These are phyloP conservation scores for Debaryomyces nepalensis DNA, from an alignment of 1,139 yeast species.

Conservation along the genomic window DNA sequence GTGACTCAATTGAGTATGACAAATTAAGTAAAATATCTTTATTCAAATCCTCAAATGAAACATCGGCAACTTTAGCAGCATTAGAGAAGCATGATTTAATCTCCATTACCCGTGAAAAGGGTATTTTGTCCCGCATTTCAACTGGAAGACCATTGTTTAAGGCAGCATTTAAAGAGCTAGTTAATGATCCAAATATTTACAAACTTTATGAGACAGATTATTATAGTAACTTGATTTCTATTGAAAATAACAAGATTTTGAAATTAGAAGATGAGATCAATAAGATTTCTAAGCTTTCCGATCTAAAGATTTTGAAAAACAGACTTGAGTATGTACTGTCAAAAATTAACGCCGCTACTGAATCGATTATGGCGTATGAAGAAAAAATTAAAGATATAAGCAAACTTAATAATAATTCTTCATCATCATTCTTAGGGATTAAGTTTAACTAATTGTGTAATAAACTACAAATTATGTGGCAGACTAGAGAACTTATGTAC, in stretches of 20 bases:
- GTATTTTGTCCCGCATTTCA: conserved; percentile 64
- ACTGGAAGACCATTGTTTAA: conserved; percentile 87
- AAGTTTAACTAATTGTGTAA: conserved; percentile 12
- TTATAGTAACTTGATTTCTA: conserved; percentile 54
- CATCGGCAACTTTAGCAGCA: conserved; percentile 57
- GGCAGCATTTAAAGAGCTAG: conserved; percentile 76
- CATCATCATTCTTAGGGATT: conserved; percentile 19
- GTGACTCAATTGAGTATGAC: conserved; percentile 50
- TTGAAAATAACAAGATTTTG: conserved; percentile 67
- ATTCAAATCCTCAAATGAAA: conserved; percentile 62
- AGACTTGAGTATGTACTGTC: conserved; percentile 68
- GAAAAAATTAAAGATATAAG: conserved; percentile 27
- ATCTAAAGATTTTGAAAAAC: conserved; percentile 55
- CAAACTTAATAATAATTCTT: conserved; percentile 11
- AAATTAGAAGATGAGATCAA: conserved; percentile 73
- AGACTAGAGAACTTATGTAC: no score
- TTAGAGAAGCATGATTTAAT: conserved; percentile 83
- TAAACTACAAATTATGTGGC: no score
- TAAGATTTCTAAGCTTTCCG: conserved; percentile 55
- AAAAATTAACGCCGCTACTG: conserved; percentile 64
- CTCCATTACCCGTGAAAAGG: conserved; percentile 70
- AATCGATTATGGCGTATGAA: conserved; percentile 50
- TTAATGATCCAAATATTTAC: conserved; percentile 58
- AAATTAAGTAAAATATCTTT: conserved; percentile 64
- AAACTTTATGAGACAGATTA: conserved; percentile 69